Evolutionary conservation across 331 rosid species (phyloP), one percentile per base, ranked within the genome.

Genomic region (Quercus lobata): DNA sequence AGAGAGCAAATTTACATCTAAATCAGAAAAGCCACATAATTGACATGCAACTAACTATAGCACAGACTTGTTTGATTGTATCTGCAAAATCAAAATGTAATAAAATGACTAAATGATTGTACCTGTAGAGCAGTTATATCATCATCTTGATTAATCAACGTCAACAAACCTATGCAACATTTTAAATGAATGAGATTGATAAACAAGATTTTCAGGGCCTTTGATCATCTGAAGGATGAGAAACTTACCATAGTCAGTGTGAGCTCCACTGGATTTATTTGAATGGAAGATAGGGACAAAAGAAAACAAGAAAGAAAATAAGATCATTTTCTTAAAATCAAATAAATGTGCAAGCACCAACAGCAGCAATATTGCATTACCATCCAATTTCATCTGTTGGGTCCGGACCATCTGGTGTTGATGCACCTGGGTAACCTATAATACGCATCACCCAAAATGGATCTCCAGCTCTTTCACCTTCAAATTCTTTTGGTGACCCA

Each of bases 391-490:
- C 96, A 79, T 81, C 87, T 71, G 44, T 35, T 22, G 65, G 73
- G 69, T 66, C 76, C 0, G 70, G 79, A 34, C 83, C 83, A 79
- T 92, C 87, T 81, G 52, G 49, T 58, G 81, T 16, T 81, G 92
- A 32, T 74, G 49, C 76, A 55, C 82, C 93, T 1, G 96, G 99
- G 80, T 95, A 93, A 81, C 98, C 99, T 16, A 91, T 83, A 46
- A 93, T 85, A 46, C 99, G 89, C 91, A 86, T 88, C 17, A 89
- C 94, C 98, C 98, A 95, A 81, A 95, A 95, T 54, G 98, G 87
- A 84, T 95, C 83, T 71, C 98, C 98, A 37, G 97, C 99, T 87
- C 92, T 91, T 6, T 88, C 86, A 57, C 96, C 99, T 85, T 95
- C 99, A 78, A 95, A 93, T 83, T 93, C 99, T 76, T 90, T 77